Conservation (phyloP, 768 basidiomycete genomes). For the Guyanaporus albipodus region DNA sequence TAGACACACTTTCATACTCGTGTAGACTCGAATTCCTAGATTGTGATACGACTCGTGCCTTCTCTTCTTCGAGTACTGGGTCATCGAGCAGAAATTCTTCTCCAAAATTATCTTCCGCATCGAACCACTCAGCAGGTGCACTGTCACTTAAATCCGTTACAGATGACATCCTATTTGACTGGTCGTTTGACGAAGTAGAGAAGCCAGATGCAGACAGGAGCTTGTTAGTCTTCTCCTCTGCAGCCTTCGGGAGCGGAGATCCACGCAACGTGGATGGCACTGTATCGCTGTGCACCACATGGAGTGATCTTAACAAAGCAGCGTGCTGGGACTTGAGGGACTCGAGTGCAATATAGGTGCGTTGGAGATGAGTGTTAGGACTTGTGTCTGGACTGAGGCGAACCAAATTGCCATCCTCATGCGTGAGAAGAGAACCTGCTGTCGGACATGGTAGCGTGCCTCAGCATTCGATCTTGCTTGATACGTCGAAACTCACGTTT, state of each 20-base stretch:
- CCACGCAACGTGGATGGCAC: conserved; percentile 20
- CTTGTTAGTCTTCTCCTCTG: conserved; percentile 45
- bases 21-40: conserved; percentile 40
- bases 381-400: conserved; percentile 16
- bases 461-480: neutral
- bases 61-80: conserved; percentile 37
- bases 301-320: conserved; percentile 43
- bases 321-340: conserved; percentile 59
- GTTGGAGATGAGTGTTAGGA: conserved; percentile 34
- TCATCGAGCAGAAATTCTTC: conserved; percentile 62
- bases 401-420: conserved; percentile 29
- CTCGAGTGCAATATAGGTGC: conserved; percentile 45
- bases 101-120: conserved; percentile 52
- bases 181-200: conserved; percentile 30
- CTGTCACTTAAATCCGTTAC: conserved; percentile 49
- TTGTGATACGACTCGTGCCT: conserved; percentile 36
- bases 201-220: conserved; percentile 21
- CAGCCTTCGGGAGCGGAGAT: conserved; percentile 40
- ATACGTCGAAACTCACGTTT: conserved; percentile 41
- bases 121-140: conserved; percentile 63
- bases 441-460: neutral
- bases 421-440: conserved; percentile 20
- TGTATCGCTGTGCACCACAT: conserved; percentile 31
- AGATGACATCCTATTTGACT: conserved; percentile 44
- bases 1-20: conserved; percentile 41